Percentiles rank a stretch among this genome's conserved stretches.
phyloP scores from a whole-genome alignment of 2,329 filamentous ascomycete genomes.

The Scedosporium boydii region DNA sequence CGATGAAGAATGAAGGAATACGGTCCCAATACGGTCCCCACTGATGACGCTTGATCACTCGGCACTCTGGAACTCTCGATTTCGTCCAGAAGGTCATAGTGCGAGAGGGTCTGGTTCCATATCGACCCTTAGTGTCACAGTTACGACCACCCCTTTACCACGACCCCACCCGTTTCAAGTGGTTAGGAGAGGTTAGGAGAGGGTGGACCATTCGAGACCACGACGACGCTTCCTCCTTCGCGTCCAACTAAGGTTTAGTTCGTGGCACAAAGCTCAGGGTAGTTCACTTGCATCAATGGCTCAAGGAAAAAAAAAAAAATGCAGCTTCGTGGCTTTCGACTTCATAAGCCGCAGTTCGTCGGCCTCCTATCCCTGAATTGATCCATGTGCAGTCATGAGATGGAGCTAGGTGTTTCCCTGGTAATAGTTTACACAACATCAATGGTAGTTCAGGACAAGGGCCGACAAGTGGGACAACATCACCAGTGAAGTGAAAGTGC shows the following conservation, averaged over 20 bases:
- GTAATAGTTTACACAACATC: too few species aligned
- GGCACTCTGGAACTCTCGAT: not conserved
- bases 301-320: too few species aligned
- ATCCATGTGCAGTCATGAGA: too few species aligned
- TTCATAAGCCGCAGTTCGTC: too few species aligned
- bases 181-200: not conserved
- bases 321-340: too few species aligned
- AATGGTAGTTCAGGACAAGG: too few species aligned
- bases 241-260: too few species aligned
- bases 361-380: too few species aligned
- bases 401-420: too few species aligned
- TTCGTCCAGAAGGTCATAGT: not conserved
- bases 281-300: too few species aligned
- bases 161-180: not conserved
- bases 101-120: too few species aligned
- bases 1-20: too few species aligned
- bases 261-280: not conserved
- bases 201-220: not conserved
- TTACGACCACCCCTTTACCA: not conserved
- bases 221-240: not conserved
- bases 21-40: not conserved
- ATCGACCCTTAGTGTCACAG: not conserved
- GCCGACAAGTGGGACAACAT: not conserved
- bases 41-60: not conserved
- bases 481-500: not conserved